Evolutionary conservation across 202 grass and related monocot genomes (phyloP).

Genomic region (Panicum virgatum): DNA sequence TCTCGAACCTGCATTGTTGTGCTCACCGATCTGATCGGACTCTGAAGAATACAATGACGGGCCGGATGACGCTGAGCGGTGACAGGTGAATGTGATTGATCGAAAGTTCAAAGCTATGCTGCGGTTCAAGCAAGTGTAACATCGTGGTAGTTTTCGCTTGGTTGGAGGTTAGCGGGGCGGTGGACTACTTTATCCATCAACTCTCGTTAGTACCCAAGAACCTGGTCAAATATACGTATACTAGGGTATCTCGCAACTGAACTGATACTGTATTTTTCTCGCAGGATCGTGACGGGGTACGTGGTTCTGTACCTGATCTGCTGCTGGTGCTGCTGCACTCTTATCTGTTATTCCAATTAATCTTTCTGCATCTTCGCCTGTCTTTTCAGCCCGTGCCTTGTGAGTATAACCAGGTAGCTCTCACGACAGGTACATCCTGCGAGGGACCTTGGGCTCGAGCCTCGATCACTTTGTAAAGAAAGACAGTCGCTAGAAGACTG

Average conservation of each 20-base stretch:
- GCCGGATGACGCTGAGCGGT: background rate
- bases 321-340: background rate
- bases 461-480: background rate
- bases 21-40: background rate
- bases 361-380: background rate
- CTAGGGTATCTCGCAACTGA: background rate
- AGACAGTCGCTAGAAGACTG: conserved; percentile 2
- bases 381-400: conserved; percentile 24
- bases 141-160: conserved; percentile 2
- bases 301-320: background rate
- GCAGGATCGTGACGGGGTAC: background rate
- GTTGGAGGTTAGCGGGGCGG: background rate
- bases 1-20: background rate
- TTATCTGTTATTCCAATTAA: background rate
- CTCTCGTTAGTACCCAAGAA: conserved; percentile 28
- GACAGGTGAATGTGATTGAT: background rate
- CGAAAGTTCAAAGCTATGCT: conserved; percentile 41
- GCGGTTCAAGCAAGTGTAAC: conserved; percentile 18
- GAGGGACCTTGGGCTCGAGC: background rate
- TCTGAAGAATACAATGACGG: background rate
- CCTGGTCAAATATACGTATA: background rate
- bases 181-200: background rate
- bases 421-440: background rate
- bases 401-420: conserved; percentile 17
- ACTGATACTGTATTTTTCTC: conserved; percentile 3